Base-by-base conservation (phyloP, 2,329 filamentous ascomycete species). In the Sporothrix curviconia region DNA sequence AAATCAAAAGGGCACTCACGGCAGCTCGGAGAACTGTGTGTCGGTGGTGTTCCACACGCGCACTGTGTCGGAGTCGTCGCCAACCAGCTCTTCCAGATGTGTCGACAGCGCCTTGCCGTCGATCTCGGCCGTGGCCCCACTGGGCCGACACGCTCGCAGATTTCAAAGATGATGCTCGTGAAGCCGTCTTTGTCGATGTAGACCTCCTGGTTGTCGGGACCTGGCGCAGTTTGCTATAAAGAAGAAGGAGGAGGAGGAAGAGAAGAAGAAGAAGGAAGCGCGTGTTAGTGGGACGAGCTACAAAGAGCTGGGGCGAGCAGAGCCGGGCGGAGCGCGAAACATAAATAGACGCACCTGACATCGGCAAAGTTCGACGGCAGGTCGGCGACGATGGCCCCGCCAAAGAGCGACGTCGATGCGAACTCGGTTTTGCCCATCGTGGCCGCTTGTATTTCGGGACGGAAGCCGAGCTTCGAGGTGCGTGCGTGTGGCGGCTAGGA, bases 171-270 rank as follows among this genome's bases (percentile, higher is more conserved):
- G 69, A 96, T 85, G 72, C 83, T 91, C 3, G 89, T 90, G 71
- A 92, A 92, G 51, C 90, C 91, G 61, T 87, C 80, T 62, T 82
- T 80, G 69, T 95, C 90, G 67, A 96, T 86, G 75, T 85, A 96
- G 64, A 96, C 87, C 77, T 96, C 92, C 75, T 97, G 92, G 71
- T 95, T 89, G 69, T 92, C 86, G 88, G 88, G 5, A 92, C 84
- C 72, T 90, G 81, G 62, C 88, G 84, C 64, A 91, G 79, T 56
- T 81, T 80, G 74, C 87, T 90, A 14, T 8, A 39, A 39, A 39
- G 15, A 14, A 39, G 5, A 39, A 39, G 4, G 15, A 39, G 7
- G 15, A 39, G 4, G n/a, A 39, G 15, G 15, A 39, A 39, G n/a
- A 39, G 5, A 39, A 39, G 4, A 39, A 39, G 7, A 39, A 39